Percentiles rank a stretch among this genome's conserved stretches.
These are phyloP conservation scores for Asterella californica DNA, from an alignment of 225 moss, liverwort and hornwort species.

Conservation along the genomic window DNA sequence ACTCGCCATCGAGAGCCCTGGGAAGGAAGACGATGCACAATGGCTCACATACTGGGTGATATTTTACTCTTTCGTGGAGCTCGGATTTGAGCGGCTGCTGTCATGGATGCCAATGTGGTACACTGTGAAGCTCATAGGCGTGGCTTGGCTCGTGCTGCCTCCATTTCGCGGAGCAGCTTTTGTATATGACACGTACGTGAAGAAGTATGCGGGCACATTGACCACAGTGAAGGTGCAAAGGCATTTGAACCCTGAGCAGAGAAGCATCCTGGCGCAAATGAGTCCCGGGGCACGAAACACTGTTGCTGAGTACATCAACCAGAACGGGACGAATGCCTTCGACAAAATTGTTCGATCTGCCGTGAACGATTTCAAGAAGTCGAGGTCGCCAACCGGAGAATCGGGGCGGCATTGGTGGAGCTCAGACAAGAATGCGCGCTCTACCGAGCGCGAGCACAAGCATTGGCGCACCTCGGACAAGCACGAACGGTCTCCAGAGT, in stretches of 20 bases:
- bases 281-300: constrained; percentile 9
- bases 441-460: neutral
- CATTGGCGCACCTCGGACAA: neutral
- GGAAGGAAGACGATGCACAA: constrained; percentile 37
- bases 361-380: constrained; percentile 1
- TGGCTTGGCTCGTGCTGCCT: constrained; percentile 20
- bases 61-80: constrained; percentile 33
- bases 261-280: constrained; percentile 16
- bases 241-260: constrained; percentile 18
- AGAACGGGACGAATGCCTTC: constrained; percentile 20
- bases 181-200: constrained; percentile 21
- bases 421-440: neutral
- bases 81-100: constrained; percentile 10
- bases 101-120: constrained; percentile 23
- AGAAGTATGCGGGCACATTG: constrained; percentile 1
- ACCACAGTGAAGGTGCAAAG: constrained; percentile 15
- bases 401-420: constrained; percentile 11
- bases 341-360: constrained; percentile 18
- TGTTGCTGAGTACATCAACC: constrained; percentile 15
- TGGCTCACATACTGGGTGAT: constrained; percentile 45
- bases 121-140: constrained; percentile 5
- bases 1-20: constrained; percentile 36
- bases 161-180: constrained; percentile 18
- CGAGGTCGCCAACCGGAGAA: neutral
- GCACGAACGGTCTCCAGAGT: neutral